A percentile compares a stretch with the other conserved stretches of the same genome.
Conservation (phyloP, 1,284 basidiomycete genomes). For the Prillingera fragicola region DNA sequence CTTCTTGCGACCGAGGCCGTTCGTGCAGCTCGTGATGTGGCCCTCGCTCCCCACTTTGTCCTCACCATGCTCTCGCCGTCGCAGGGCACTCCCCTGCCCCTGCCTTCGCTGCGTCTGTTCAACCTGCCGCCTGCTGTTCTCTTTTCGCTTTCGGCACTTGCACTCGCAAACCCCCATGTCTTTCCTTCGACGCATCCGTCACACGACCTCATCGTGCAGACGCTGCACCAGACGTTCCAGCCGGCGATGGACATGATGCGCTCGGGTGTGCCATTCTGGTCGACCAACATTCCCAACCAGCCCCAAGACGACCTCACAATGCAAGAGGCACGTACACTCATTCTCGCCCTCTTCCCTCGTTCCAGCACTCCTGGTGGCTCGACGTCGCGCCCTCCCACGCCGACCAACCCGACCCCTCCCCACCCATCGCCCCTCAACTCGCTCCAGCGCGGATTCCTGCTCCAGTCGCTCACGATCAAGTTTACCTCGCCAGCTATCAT, state of each 20-base stretch:
- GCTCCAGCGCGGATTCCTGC: slow-evolving; percentile 36
- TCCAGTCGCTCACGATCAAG: slow-evolving; percentile 41
- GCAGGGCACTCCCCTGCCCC: slow-evolving; percentile 39
- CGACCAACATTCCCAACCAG: slow-evolving; percentile 31
- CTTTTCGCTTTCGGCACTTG: slow-evolving; percentile 41
- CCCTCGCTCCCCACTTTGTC: slow-evolving; percentile 45
- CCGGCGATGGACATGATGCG: slow-evolving; percentile 37
- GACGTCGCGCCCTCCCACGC: slow-evolving; percentile 36
- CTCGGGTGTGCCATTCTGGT: slow-evolving; percentile 39
- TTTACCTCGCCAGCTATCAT: slow-evolving; percentile 47
- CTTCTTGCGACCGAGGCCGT: slow-evolving; percentile 44
- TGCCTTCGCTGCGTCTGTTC: slow-evolving; percentile 42
- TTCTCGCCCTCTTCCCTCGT: slow-evolving; percentile 43
- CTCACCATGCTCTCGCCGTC: slow-evolving; percentile 44
- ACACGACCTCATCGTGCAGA: slow-evolving; percentile 31
- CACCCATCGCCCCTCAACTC: slow-evolving; percentile 40
- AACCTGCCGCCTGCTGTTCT: slow-evolving; percentile 38
- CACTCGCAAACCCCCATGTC: slow-evolving; percentile 42
- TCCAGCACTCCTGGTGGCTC: slow-evolving; percentile 20
- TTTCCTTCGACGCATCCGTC: slow-evolving; percentile 36
- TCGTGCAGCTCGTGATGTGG: slow-evolving; percentile 43
- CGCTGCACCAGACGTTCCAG: slow-evolving; percentile 38
- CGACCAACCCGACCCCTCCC: slow-evolving; percentile 42
- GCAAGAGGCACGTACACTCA: slow-evolving; percentile 43
- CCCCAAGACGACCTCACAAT: slow-evolving; percentile 38